These are phyloP conservation scores for Camillea tinctor DNA, from an alignment of 2,329 filamentous ascomycete species.

Conservation along the genomic window DNA sequence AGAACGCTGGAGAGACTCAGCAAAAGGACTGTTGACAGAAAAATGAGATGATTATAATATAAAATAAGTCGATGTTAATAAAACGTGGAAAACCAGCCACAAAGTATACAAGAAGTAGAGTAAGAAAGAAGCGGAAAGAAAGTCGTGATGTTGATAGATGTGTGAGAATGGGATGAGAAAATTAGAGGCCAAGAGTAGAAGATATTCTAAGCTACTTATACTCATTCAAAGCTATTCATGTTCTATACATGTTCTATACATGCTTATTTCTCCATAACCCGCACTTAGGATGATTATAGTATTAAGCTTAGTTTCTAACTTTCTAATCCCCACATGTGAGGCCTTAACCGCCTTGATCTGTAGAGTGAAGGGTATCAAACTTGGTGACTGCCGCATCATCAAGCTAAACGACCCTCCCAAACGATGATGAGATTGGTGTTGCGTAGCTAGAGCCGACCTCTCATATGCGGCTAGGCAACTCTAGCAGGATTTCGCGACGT, in stretches of 20 bases:
- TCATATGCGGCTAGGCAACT: slow-evolving; percentile 1
- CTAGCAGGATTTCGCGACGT: slow-evolving; percentile 23
- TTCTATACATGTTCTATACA: too few species aligned
- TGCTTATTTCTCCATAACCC: not conserved
- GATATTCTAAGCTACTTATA: slow-evolving; percentile 21
- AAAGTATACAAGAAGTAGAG: slow-evolving; percentile 15
- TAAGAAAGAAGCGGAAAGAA: slow-evolving; percentile 16
- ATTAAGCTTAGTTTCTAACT: too few species aligned
- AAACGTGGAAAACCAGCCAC: slow-evolving; percentile 27
- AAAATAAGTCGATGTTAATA: slow-evolving; percentile 14
- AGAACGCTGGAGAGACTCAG: not conserved
- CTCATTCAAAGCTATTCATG: not conserved
- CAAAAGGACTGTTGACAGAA: slow-evolving; percentile 2
- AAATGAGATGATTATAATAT: slow-evolving; percentile 7
- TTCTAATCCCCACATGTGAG: too few species aligned
- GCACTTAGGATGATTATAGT: not conserved
- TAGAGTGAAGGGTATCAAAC: too few species aligned
- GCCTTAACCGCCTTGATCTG: not conserved
- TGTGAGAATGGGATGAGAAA: slow-evolving; percentile 21
- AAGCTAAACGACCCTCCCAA: slow-evolving; percentile 2
- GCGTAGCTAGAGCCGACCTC: slow-evolving; percentile 7
- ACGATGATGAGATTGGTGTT: slow-evolving; percentile 4
- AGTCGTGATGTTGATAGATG: slow-evolving; percentile 10
- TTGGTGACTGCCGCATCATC: not conserved
- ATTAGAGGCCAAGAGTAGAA: slow-evolving; percentile 6